phyloP scores from a whole-genome alignment of 108 stramenopile genomes.

The Hondaea fermentalgiana region DNA sequence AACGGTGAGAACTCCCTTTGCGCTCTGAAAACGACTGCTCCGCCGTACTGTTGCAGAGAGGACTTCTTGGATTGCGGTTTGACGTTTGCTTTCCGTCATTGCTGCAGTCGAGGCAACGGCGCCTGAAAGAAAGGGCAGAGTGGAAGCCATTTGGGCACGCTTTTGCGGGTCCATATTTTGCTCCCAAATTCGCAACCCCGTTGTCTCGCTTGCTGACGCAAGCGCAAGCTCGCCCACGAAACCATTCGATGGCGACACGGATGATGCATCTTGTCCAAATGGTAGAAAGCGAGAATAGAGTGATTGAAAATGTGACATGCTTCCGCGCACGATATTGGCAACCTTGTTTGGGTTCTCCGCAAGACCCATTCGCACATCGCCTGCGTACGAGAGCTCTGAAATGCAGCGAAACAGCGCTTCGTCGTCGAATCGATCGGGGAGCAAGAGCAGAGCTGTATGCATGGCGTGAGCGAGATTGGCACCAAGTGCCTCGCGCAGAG shows the following conservation, averaged over 20 bases:
- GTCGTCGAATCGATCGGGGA: background rate
- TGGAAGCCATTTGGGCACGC: background rate
- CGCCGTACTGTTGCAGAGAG: background rate
- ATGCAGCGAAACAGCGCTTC: background rate
- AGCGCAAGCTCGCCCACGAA: background rate
- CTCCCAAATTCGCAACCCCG: background rate
- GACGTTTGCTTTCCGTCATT: background rate
- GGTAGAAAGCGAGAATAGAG: background rate
- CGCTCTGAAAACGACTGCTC: background rate
- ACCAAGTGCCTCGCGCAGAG: background rate
- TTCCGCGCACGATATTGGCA: background rate
- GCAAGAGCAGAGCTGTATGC: background rate
- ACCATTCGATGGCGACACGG: background rate
- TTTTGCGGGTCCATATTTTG: background rate
- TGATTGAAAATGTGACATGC: background rate
- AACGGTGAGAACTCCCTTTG: background rate
- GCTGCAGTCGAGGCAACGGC: no score
- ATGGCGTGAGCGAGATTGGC: background rate
- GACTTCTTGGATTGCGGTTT: background rate
- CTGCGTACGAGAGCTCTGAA: background rate
- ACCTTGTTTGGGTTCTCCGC: slow-evolving; percentile 10
- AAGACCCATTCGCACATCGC: background rate
- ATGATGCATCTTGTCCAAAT: background rate
- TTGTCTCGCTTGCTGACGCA: background rate
- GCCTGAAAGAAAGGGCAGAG: background rate